Conservation (phyloP, 768 basidiomycete genomes). For the Tulasnella sp. region DNA sequence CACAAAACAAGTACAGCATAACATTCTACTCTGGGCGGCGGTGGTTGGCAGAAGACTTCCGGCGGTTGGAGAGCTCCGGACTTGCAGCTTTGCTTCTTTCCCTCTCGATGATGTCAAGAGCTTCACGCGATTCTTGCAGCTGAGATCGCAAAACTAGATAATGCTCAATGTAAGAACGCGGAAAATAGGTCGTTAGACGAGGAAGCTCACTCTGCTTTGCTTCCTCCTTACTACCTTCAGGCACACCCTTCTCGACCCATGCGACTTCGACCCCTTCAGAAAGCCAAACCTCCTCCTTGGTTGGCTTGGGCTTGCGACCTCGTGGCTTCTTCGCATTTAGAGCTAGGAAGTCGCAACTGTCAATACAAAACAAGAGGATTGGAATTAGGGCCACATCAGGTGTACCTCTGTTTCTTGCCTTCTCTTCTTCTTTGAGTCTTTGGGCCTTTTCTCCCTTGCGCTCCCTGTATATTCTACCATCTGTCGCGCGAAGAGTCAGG, state of each 20-base stretch:
- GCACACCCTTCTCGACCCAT: not conserved
- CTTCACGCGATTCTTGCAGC: not conserved
- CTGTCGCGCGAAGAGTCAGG: not conserved
- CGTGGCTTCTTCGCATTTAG: not conserved
- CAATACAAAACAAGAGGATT: not conserved
- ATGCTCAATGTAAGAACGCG: not conserved
- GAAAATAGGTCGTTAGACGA: not conserved
- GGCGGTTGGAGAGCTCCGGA: not conserved
- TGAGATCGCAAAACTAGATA: not conserved
- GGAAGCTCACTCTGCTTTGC: not conserved
- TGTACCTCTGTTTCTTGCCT: not conserved
- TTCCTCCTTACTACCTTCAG: conserved; percentile 8
- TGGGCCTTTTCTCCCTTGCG: conserved; percentile 1
- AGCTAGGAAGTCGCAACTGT: not conserved
- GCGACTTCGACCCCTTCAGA: not conserved
- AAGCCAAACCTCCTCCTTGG: not conserved
- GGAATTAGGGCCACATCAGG: not conserved
- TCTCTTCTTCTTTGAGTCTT: conserved; percentile 8
- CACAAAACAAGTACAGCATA: not conserved
- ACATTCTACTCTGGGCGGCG: not conserved
- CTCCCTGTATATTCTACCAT: not conserved
- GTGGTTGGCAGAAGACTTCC: not conserved
- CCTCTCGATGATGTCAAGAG: not conserved
- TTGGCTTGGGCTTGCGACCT: not conserved
- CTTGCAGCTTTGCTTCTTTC: not conserved